Conservation (phyloP, 75 land plant genomes). For the Cupressus sempervirens region DNA sequence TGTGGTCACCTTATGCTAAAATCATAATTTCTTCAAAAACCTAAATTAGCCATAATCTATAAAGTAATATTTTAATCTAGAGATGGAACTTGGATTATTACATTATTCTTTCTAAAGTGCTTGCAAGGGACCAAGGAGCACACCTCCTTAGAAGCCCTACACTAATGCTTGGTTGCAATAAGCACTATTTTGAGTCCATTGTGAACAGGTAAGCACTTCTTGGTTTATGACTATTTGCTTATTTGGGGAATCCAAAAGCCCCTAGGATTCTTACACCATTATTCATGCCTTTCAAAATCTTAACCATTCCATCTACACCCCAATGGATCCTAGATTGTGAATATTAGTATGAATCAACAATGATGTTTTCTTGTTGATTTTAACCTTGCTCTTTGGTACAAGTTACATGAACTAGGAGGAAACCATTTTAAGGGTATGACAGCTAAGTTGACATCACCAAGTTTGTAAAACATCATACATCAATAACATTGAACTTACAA, state of each 20-base stretch:
- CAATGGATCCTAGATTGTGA: neutral
- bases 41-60: neutral
- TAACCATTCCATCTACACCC: too few relatives aligned
- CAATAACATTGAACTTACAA: neutral
- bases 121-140: neutral
- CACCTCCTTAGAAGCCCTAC: neutral
- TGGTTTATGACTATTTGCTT: neutral
- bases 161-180: neutral
- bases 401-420: neutral
- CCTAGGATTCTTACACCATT: too few relatives aligned
- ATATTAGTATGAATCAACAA: too few relatives aligned
- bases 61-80: neutral
- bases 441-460: neutral
- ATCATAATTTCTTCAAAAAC: neutral
- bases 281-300: too few relatives aligned
- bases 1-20: neutral
- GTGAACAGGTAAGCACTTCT: neutral
- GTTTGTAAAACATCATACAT: neutral
- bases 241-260: too few relatives aligned
- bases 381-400: neutral
- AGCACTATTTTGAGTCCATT: neutral
- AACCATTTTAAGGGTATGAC: neutral
- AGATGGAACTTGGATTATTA: neutral
- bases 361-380: neutral
- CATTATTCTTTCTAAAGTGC: neutral